phyloP scores from a whole-genome alignment of 352 stramenopile genomes.

The Globisporangium yorkense region DNA sequence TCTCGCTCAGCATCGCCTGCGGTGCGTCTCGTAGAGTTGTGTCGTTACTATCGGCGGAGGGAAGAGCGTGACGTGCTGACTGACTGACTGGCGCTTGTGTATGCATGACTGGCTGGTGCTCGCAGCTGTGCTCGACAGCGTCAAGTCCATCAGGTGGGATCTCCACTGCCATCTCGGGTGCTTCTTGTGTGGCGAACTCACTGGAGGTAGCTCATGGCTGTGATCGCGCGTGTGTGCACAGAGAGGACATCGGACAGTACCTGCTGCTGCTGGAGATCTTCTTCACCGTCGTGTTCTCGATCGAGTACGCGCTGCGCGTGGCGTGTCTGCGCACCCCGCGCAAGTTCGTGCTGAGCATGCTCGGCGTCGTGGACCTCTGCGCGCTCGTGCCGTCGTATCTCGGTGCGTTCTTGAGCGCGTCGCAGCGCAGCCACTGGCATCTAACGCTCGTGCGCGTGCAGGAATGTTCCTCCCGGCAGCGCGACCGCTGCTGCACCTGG shows the following conservation, averaged over 20 bases:
- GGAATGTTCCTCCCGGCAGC: slow-evolving; percentile 33
- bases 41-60: too few relatives aligned
- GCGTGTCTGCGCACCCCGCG: too few relatives aligned
- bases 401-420: slow-evolving; percentile 16
- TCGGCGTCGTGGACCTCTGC: slow-evolving; percentile 73
- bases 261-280: slow-evolving; percentile 59
- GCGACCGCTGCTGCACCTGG: slow-evolving; percentile 53
- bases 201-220: not conserved
- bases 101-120: not conserved
- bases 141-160: slow-evolving; percentile 57
- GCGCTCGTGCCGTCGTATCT: slow-evolving; percentile 79
- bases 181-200: not conserved
- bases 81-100: not conserved
- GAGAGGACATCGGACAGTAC: slow-evolving; percentile 54
- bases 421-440: not conserved
- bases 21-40: slow-evolving; percentile 21
- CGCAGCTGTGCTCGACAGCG: slow-evolving; percentile 62
- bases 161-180: too few relatives aligned
- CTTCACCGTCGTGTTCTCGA: too few relatives aligned
- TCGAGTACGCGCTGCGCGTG: too few relatives aligned
- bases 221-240: slow-evolving; percentile 6
- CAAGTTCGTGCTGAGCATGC: slow-evolving; percentile 14
- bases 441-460: too few relatives aligned
- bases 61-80: too few relatives aligned
- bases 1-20: slow-evolving; percentile 58